Evolutionary conservation across 257 asterid species (phyloP).

Genomic region (Scutellaria baicalensis): DNA sequence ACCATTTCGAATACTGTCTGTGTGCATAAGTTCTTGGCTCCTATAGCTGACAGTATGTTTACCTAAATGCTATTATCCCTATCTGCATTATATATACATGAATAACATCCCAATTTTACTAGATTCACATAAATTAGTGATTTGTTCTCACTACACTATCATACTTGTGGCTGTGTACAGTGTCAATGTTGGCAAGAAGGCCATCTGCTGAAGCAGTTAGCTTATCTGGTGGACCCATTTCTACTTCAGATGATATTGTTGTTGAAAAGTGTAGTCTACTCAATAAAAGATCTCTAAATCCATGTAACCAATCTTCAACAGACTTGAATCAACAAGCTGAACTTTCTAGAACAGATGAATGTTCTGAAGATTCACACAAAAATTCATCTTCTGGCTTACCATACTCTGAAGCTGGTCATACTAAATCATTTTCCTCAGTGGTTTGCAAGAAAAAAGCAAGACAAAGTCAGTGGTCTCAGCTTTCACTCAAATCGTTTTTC

Average conservation of each 20-base stretch:
- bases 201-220: conserved; percentile 39
- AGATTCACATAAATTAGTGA: background rate
- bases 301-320: conserved; percentile 25
- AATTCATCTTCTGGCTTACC: conserved; percentile 19
- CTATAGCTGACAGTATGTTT: no score
- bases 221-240: conserved; percentile 31
- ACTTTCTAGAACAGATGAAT: conserved; percentile 19
- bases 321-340: conserved; percentile 16
- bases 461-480: conserved; percentile 65
- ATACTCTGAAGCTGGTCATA: conserved; percentile 18
- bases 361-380: conserved; percentile 15
- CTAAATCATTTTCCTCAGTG: conserved; percentile 25
- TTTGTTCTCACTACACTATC: conserved; percentile 8
- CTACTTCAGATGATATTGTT: conserved; percentile 27
- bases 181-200: conserved; percentile 66
- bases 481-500: conserved; percentile 79
- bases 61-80: no score
- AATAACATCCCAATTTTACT: background rate
- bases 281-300: conserved; percentile 23
- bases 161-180: conserved; percentile 31
- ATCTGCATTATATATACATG: background rate
- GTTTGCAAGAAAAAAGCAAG: conserved; percentile 53
- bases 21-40: no score
- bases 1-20: no score
- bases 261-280: conserved; percentile 29